These are phyloP conservation scores for Ascoidea tarda DNA, from an alignment of 805 yeast species.

Conservation along the genomic window DNA sequence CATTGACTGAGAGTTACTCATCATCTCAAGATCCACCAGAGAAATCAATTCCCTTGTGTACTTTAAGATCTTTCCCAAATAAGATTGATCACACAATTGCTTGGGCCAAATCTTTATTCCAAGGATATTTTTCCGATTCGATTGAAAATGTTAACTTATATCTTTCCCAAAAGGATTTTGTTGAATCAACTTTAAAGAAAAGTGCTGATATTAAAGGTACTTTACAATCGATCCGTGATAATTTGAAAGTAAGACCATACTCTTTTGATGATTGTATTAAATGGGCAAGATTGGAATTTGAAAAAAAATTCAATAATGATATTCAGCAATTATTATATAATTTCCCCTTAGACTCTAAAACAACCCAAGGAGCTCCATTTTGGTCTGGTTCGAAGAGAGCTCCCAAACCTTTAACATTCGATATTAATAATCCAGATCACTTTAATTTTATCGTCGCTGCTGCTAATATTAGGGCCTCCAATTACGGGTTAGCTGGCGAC, in stretches of 20 bases:
- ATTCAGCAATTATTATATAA: constrained; percentile 83
- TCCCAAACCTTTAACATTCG: constrained; percentile 75
- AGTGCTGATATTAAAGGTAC: constrained; percentile 84
- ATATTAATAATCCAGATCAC: constrained; percentile 63
- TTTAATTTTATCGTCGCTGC: constrained; percentile 75
- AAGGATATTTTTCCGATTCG: constrained; percentile 80
- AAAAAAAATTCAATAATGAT: constrained; percentile 71
- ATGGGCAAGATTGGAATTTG: constrained; percentile 92
- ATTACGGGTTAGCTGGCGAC: constrained; percentile 80
- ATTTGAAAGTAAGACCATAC: constrained; percentile 72
- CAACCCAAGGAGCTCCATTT: constrained; percentile 83
- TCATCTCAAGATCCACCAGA: constrained; percentile 98
- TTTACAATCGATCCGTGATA: constrained; percentile 63
- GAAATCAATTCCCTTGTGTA: constrained; percentile 92
- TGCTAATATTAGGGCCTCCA: constrained; percentile 82
- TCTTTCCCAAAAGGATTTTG: constrained; percentile 82
- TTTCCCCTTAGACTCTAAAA: constrained; percentile 88
- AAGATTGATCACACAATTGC: constrained; percentile 98
- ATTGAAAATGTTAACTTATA: constrained; percentile 89
- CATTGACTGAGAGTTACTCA: constrained; percentile 88
- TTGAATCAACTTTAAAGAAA: constrained; percentile 82
- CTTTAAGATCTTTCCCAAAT: constrained; percentile 93
- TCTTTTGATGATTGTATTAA: constrained; percentile 85
- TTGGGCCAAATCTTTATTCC: constrained; percentile 94
- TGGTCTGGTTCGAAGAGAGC: constrained; percentile 99